Conservation (phyloP, 352 stramenopile species). For the Thalassiosira gravida region DNA sequence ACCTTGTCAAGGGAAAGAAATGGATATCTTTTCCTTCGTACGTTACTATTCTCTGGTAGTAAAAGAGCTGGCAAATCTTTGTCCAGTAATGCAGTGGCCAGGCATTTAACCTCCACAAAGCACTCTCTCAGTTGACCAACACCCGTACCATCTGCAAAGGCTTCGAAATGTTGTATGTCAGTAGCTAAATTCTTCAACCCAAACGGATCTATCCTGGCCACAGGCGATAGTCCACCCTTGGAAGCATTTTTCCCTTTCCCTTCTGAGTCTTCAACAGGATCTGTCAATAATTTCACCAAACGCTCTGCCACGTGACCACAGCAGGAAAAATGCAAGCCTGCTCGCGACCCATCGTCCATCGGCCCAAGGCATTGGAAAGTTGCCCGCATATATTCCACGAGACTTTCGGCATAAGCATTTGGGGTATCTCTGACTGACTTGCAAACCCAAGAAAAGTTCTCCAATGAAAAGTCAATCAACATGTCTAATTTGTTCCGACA, state of each 20-base stretch:
- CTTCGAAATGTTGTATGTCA: slow-evolving; percentile 81
- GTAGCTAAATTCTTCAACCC: slow-evolving; percentile 81
- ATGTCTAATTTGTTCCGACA: slow-evolving; percentile 84
- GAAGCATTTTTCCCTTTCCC: no score
- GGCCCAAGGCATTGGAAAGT: slow-evolving; percentile 81
- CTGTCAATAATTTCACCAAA: slow-evolving; percentile 77
- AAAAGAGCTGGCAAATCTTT: slow-evolving; percentile 77
- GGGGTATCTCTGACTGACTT: slow-evolving; percentile 75
- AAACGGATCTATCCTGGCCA: slow-evolving; percentile 83
- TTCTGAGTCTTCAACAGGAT: slow-evolving; percentile 54
- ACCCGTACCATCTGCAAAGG: slow-evolving; percentile 77
- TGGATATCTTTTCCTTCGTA: slow-evolving; percentile 79
- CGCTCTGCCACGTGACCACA: slow-evolving; percentile 84
- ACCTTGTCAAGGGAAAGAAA: slow-evolving; percentile 85
- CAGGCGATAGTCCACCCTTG: slow-evolving; percentile 63
- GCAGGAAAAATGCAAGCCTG: slow-evolving; percentile 83
- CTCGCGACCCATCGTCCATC: slow-evolving; percentile 83
- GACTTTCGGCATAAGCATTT: slow-evolving; percentile 81
- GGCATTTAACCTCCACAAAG: slow-evolving; percentile 83
- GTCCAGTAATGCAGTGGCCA: slow-evolving; percentile 79
- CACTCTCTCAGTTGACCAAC: slow-evolving; percentile 83
- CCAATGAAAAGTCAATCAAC: slow-evolving; percentile 81
- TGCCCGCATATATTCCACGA: slow-evolving; percentile 82
- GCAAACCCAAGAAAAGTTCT: slow-evolving; percentile 83
- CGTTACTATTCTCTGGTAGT: slow-evolving; percentile 67